Percentiles rank a stretch among this genome's conserved stretches.
Evolutionary conservation across 2,329 filamentous ascomycete genomes (phyloP).

Genomic region (Aspergillus felis): DNA sequence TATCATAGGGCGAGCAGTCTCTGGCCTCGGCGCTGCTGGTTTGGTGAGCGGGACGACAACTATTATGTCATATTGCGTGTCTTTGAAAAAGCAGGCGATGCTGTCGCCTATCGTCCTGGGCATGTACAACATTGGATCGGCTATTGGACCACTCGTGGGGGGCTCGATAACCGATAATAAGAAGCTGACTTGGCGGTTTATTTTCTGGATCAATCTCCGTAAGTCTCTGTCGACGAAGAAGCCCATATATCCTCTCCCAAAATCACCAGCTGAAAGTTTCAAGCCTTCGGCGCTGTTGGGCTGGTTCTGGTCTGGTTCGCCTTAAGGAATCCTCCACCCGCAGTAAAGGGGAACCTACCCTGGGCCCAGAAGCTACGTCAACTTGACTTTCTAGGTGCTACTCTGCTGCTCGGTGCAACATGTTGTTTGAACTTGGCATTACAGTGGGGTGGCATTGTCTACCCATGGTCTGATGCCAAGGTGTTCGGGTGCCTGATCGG

Average conservation of each 20-base stretch:
- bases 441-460: constrained; percentile 2
- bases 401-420: not conserved
- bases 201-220: constrained; percentile 50
- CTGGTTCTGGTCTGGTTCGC: constrained; percentile 7
- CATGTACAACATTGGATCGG: constrained; percentile 31
- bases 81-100: constrained; percentile 26
- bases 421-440: constrained; percentile 1
- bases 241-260: not conserved
- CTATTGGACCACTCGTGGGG: constrained; percentile 32
- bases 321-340: constrained; percentile 7
- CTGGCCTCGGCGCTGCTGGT: constrained; percentile 28
- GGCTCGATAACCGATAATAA: constrained; percentile 32
- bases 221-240: not conserved
- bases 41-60: constrained; percentile 27
- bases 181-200: constrained; percentile 44
- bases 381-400: constrained; percentile 8
- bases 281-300: constrained; percentile 9
- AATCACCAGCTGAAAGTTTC: not conserved
- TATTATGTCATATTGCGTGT: constrained; percentile 32
- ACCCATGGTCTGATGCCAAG: not conserved
- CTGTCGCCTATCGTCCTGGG: constrained; percentile 31
- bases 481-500: constrained; percentile 18
- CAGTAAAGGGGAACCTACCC: constrained; percentile 8
- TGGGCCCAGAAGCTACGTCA: constrained; percentile 9
- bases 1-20: constrained; percentile 34